Conservation (phyloP, 2,329 filamentous ascomycete genomes). For the Paraconiothyrium sp. region DNA sequence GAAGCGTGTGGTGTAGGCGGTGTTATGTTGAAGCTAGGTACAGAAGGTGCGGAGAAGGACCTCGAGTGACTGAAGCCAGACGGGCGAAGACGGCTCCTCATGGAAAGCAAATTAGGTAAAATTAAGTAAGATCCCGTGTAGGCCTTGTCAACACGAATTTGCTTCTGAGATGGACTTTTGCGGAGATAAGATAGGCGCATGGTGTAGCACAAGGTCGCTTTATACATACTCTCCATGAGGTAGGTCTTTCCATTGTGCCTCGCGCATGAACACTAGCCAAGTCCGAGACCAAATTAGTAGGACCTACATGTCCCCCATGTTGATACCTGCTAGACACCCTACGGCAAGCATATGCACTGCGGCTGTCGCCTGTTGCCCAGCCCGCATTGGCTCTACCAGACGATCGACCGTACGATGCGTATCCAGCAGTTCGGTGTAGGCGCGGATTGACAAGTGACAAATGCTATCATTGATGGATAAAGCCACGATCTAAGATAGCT, state of each 20-base stretch:
- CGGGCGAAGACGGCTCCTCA: conserved; percentile 12
- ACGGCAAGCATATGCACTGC: conserved; percentile 7
- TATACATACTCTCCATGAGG: conserved; percentile 16
- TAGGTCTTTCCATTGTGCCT: not conserved
- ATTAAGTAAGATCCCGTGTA: not conserved
- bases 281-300: conserved; percentile 18
- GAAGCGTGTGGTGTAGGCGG: conserved; percentile 15
- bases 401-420: conserved; percentile 9
- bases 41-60: conserved; percentile 12
- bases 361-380: conserved; percentile 10
- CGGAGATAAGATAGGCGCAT: conserved; percentile 2
- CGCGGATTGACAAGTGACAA: conserved; percentile 13
- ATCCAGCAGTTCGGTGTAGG: conserved; percentile 14
- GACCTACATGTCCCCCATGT: conserved; percentile 5
- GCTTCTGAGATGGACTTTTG: not conserved
- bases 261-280: conserved; percentile 1
- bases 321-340: conserved; percentile 9
- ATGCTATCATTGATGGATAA: conserved; percentile 13
- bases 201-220: conserved; percentile 16
- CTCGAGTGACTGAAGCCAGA: conserved; percentile 18
- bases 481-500: conserved; percentile 7
- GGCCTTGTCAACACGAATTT: not conserved
- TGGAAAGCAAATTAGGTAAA: conserved; percentile 5
- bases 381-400: conserved; percentile 17
- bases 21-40: conserved; percentile 16